Evolutionary conservation across 352 stramenopile species (phyloP), one percentile per base, ranked within the genome.

Genomic region (Phytophthora melonis): DNA sequence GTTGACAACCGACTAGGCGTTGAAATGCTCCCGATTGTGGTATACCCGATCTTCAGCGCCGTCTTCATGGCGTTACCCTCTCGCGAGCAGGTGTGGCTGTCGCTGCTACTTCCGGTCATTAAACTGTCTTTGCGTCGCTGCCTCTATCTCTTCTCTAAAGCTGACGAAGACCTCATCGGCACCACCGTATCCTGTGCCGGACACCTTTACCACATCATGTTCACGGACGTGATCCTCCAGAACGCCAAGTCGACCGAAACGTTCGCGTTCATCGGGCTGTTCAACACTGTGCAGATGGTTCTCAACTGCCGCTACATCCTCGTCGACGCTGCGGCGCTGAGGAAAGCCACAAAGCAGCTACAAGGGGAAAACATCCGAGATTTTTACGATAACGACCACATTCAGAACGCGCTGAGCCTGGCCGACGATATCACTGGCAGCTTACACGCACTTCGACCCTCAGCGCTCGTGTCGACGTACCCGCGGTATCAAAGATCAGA

Each of bases 1-100:
- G 43, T 52, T 3, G 43, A 52, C 43, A 3, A 52, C 16, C 43
- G 43, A 23, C 43, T 52, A 9, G 43, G 43, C 16, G 18, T 21
- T 52, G 43, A n/a, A n/a, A 52, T 52, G 43, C 43, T 52, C 14
- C 43, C 43, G n/a, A 52, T 52, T 52, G n/a, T 52, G 14, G 43
- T 52, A 0, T 52, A 52, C 7, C 43, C 43, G 11, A 52, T 52
- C 7, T 52, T 52, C 43, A 52, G 43, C 21, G 43, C 43, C 2
- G 1, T 52, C 14, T 52, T 52, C n/a, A 52, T 52, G 43, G 43
- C 16, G 6, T 21, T 43, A 8, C n/a, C 43, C 11, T 21, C 43
- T 21, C 43, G 43, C 14, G 16, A 52, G 43, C 43, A 52, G n/a
- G 43, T 52, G 11, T 52, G 43, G 43, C 43, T 52, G n/a, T 52